Percentiles rank a stretch among this genome's conserved stretches.
Conservation (phyloP, 1,284 basidiomycete species). For the Retiboletus flavoniger region DNA sequence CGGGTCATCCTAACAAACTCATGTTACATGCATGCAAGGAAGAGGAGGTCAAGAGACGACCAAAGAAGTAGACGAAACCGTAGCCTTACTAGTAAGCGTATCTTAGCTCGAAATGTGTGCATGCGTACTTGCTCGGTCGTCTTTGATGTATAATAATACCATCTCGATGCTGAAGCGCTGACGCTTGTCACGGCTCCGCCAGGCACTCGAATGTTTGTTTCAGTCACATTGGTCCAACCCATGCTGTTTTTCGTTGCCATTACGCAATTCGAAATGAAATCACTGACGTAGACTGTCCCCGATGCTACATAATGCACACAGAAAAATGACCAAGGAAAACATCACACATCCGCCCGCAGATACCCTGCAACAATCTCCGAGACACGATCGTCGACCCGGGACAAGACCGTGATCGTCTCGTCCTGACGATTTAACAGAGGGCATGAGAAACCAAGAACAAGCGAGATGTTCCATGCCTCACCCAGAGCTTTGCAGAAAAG, state of each 20-base stretch:
- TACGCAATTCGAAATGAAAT: slow-evolving; percentile 8
- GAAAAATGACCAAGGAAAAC: background rate
- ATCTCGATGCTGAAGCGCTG: slow-evolving; percentile 4
- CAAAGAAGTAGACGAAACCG: slow-evolving; percentile 41
- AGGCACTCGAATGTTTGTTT: background rate
- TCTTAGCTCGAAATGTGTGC: slow-evolving; percentile 3
- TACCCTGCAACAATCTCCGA: slow-evolving; percentile 13
- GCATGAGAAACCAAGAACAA: background rate
- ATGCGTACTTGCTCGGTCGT: slow-evolving; percentile 3
- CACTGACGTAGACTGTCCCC: background rate
- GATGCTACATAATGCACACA: background rate
- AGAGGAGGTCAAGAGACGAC: slow-evolving; percentile 80
- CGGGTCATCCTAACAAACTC: slow-evolving; percentile 79
- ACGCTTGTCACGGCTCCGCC: background rate
- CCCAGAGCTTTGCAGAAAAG: slow-evolving; percentile 22
- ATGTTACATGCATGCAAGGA: slow-evolving; percentile 91
- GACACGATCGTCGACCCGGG: slow-evolving; percentile 19
- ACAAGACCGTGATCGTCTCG: slow-evolving; percentile 32
- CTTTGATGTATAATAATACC: slow-evolving; percentile 20
- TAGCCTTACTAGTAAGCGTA: slow-evolving; percentile 3
- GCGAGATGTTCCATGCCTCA: background rate
- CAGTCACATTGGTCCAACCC: background rate
- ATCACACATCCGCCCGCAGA: slow-evolving; percentile 1
- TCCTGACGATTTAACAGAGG: slow-evolving; percentile 17
- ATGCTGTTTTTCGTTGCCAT: background rate